Evolutionary conservation across 2,329 filamentous ascomycete genomes (phyloP).

Genomic region (Albifimbria verrucaria): DNA sequence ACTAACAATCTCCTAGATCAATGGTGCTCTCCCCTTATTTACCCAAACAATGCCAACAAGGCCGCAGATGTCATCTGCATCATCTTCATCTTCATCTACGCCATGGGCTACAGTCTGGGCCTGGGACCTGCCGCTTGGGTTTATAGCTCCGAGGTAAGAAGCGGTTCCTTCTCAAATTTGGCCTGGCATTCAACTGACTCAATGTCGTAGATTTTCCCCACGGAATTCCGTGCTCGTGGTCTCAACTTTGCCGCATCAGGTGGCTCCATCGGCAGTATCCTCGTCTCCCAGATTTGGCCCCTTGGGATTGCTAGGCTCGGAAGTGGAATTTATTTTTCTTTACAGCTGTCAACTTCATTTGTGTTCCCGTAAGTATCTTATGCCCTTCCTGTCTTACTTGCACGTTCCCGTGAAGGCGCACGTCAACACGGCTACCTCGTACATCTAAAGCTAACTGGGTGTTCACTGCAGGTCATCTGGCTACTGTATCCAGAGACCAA

Average conservation of each 20-base stretch:
- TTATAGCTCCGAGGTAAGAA: conserved; percentile 51
- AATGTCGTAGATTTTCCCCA: conserved; percentile 55
- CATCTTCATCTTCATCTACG: conserved; percentile 56
- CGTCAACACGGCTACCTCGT: conserved; percentile 4
- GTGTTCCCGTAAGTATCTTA: conserved; percentile 34
- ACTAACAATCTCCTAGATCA: conserved; percentile 38
- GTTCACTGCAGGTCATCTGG: conserved; percentile 32
- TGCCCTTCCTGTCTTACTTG: conserved; percentile 9
- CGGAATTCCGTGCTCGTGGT: conserved; percentile 51
- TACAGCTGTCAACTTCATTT: conserved; percentile 16
- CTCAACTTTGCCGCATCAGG: conserved; percentile 54
- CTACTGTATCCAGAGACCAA: conserved; percentile 44
- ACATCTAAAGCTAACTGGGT: not conserved
- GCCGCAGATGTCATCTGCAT: conserved; percentile 49
- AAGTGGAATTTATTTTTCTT: conserved; percentile 54
- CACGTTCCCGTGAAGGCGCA: no score
- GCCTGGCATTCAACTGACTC: no score
- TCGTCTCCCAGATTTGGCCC: conserved; percentile 54
- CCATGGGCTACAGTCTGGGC: conserved; percentile 54
- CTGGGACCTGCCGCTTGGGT: conserved; percentile 58
- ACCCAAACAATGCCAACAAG: conserved; percentile 45
- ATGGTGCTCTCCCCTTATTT: conserved; percentile 50
- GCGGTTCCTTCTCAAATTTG: not conserved
- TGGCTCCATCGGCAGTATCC: conserved; percentile 52
- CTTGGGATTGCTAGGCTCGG: conserved; percentile 48